Percentiles rank a stretch among this genome's conserved stretches.
Conservation (phyloP, 495 filamentous ascomycete genomes). For the Aspergillus biplanus region DNA sequence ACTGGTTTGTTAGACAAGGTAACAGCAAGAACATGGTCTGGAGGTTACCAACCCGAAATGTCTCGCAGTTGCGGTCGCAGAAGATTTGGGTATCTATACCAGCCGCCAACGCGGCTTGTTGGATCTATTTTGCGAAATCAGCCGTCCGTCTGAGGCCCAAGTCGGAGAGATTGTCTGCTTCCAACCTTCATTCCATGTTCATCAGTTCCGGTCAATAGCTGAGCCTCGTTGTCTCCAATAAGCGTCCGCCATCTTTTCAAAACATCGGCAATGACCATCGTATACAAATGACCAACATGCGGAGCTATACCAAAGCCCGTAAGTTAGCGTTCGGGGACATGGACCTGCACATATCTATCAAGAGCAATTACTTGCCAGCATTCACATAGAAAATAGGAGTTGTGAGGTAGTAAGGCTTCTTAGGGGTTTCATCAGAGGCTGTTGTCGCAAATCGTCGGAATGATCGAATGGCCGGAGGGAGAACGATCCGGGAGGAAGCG, state of each 20-base stretch:
- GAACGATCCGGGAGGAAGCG: slow-evolving; percentile 30
- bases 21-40: not conserved
- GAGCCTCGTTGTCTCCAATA: slow-evolving; percentile 63
- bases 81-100: slow-evolving; percentile 64
- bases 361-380: slow-evolving; percentile 61
- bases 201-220: slow-evolving; percentile 91
- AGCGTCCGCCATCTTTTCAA: slow-evolving; percentile 92
- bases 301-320: slow-evolving; percentile 61
- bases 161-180: not conserved
- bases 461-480: slow-evolving; percentile 16
- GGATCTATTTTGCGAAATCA: slow-evolving; percentile 59
- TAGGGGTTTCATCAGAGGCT: slow-evolving; percentile 29
- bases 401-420: slow-evolving; percentile 94
- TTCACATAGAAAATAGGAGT: slow-evolving; percentile 99
- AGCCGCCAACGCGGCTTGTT: slow-evolving; percentile 74
- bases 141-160: not conserved
- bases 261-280: slow-evolving; percentile 87
- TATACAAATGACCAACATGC: slow-evolving; percentile 93
- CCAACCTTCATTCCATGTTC: slow-evolving; percentile 93
- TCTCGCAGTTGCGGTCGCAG: slow-evolving; percentile 59
- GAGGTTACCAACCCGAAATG: slow-evolving; percentile 44
- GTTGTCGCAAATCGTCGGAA: slow-evolving; percentile 42
- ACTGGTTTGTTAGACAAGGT: not conserved
- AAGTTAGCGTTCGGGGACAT: slow-evolving; percentile 25
- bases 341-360: not conserved